Evolutionary conservation across 23 red algal genomes (phyloP), one percentile per base, ranked within the genome.

Genomic region (Chondrus crispus): DNA sequence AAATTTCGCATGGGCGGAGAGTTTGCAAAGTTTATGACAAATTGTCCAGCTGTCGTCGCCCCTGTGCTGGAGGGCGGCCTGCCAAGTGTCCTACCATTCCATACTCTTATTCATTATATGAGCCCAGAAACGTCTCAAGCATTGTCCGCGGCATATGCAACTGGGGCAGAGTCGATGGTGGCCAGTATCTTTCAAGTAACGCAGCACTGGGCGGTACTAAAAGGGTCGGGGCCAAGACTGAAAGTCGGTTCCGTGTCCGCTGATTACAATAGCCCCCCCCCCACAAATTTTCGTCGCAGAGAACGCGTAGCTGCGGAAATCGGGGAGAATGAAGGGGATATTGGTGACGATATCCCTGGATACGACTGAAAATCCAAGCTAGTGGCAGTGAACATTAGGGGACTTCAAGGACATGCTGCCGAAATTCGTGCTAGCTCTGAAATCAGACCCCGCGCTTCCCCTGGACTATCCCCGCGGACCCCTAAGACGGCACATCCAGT

Each of bases 191-290:
- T 74, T 1, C 73, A 20, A 35, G 69, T 81, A 7, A 50, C 9
- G 46, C 87, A 91, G 74, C 54, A 52, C 11, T 91, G 87, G 87
- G 46, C 48, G 20, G 29, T 16, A 10, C 87, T 74, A 0, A 50
- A 68, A 48, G 50, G 82, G 19, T 73, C 46, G 14, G 62, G 38
- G 30, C 26, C 70, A 5, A 82, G 92, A 8, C 64, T 95, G 19
- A 84, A 80, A 7, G 92, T 95, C 49, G 92, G 92, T 38, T 95
- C 88, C 78, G 92, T 95, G 35, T 95, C 92, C 10, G 88, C 92
- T 8, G 92, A 95, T 49, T 95, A 88, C 49, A 74, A 80, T 76
- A 95, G 88, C 78, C 92, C 88, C 62, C 92, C 92, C 4, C 88
- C 88, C 79, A 87, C n/a, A n/a, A n/a, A n/a, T n/a, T n/a, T n/a